Base-by-base conservation (phyloP, 2,329 filamentous ascomycete genomes). In the Aureobasidium sp. region DNA sequence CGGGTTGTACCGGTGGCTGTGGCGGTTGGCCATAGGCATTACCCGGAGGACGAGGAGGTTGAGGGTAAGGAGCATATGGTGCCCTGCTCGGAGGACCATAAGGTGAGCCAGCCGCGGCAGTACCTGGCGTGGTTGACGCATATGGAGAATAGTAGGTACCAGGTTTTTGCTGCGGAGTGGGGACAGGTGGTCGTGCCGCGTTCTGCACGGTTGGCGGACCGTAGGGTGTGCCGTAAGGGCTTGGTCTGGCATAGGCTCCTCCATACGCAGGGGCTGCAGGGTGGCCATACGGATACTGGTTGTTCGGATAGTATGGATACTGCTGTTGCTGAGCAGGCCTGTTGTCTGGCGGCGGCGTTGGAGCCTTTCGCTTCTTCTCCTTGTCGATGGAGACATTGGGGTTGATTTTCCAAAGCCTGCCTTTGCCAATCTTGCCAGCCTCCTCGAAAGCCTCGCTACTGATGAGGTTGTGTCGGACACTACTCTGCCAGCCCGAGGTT, bases 401-500 rank as follows among this genome's bases (percentile, higher is more conserved):
- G 51, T 84, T 81, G 67, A 86, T 79, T 61, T 81, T 79, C 84
- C 84, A 87, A 57, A 84, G 81, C 76, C 81, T 85, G 51, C 84
- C 84, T 71, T 87, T 87, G 60, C 84, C 84, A 70, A 70, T 77
- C 63, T 78, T 82, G 66, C 85, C 83, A 17, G 81, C 82, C 67
- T 85, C 84, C 70, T 81, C 79, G 68, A 87, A 87, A 73, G 79
- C 75, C 73, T 82, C 69, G 72, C 82, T 75, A 76, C 86, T 74
- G 69, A 82, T 74, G 72, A 87, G 75, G 63, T 87, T 87, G 70
- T 87, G 85, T 37, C 85, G 80, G 41, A 87, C 84, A 75, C 84
- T 86, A 37, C 83, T 86, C 64, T 86, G 84, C 85, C 85, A 87
- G 15, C 85, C 85, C 66, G 81, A 80, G 0, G 84, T 86, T 60